Conservation (phyloP, 257 asterid genomes). For the Gardenia jasminoides region DNA sequence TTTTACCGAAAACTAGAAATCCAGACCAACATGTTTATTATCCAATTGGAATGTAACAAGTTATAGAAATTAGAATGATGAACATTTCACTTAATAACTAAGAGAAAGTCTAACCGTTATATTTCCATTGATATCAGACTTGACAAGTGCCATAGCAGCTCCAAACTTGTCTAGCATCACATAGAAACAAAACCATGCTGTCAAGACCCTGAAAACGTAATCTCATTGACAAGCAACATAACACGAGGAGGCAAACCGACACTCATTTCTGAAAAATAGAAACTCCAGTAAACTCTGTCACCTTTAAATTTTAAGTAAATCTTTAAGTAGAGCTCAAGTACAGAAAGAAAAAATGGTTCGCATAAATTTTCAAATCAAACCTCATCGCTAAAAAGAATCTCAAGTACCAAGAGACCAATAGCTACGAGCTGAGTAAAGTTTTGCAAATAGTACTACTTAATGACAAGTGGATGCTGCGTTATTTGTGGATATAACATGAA, state of each 20-base stretch:
- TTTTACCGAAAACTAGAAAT: background rate
- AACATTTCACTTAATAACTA: background rate
- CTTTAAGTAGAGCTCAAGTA: background rate
- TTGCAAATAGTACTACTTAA: background rate
- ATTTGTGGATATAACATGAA: background rate
- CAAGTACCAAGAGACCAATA: background rate
- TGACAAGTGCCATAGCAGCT: slow-evolving; percentile 89
- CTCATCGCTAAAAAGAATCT: background rate
- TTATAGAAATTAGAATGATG: background rate
- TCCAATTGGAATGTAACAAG: background rate
- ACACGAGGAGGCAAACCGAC: background rate
- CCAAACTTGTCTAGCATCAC: slow-evolving; percentile 82
- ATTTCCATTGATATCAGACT: slow-evolving; percentile 93
- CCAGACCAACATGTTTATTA: background rate
- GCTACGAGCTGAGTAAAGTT: background rate
- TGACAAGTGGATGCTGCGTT: too few relatives aligned
- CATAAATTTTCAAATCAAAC: background rate
- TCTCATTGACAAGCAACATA: background rate
- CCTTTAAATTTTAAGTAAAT: too few relatives aligned
- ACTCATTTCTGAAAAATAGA: background rate
- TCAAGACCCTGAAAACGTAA: background rate
- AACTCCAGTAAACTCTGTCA: background rate
- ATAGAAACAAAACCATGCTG: slow-evolving; percentile 5
- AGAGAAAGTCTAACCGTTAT: slow-evolving; percentile 53
- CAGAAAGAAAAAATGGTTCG: background rate